A percentile compares a stretch with the other conserved stretches of the same genome.
Conservation (phyloP, 345 rosid genomes). For the Hibiscus trionum region DNA sequence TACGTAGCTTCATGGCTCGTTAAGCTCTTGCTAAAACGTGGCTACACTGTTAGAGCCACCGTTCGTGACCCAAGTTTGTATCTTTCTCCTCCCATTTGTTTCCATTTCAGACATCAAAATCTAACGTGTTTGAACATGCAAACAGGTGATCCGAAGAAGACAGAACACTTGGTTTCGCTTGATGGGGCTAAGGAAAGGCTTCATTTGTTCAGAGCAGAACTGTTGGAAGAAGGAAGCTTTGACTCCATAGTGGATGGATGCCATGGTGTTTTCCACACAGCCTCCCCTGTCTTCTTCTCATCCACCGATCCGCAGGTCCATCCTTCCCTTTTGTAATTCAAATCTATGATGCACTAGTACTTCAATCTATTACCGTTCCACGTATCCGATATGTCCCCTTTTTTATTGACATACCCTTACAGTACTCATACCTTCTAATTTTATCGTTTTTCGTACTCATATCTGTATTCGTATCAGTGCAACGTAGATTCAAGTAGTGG, state of each 20-base stretch:
- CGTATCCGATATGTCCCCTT: too few species aligned
- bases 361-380: too few species aligned
- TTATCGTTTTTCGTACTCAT: too few species aligned
- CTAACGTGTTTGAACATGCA: background rate
- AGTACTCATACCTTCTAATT: too few species aligned
- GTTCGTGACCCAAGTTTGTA: constrained; percentile 39
- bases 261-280: background rate
- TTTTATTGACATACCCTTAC: too few species aligned
- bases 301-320: background rate
- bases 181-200: constrained; percentile 1
- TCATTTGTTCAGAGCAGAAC: background rate
- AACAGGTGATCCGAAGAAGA: background rate
- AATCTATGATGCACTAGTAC: too few species aligned
- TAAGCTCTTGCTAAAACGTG: constrained; percentile 24
- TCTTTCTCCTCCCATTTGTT: background rate
- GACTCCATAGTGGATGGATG: background rate
- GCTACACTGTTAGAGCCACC: constrained; percentile 41
- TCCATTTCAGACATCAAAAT: background rate
- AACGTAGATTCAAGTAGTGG: too few species aligned
- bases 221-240: background rate
- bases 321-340: too few species aligned
- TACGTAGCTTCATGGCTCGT: too few species aligned
- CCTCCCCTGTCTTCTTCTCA: background rate
- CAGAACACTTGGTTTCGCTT: background rate
- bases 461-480: too few species aligned